Evolutionary conservation across 768 basidiomycete genomes (phyloP).

Genomic region (Boletus rubescentipes): DNA sequence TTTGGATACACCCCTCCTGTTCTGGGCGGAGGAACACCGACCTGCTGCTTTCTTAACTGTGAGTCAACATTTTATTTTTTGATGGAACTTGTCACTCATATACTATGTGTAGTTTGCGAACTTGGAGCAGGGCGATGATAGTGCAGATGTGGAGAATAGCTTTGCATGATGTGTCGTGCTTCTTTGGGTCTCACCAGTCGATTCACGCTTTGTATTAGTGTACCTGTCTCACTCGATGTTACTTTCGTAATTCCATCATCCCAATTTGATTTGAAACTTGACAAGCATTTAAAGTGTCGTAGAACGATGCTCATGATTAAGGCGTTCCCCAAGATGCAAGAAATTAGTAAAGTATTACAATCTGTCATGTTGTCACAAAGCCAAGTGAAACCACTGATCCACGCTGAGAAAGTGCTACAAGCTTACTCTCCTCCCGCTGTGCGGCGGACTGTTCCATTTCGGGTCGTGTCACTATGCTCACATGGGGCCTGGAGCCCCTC

Average conservation of each 20-base stretch:
- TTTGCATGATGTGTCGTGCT: constrained; percentile 60
- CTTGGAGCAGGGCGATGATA: constrained; percentile 88
- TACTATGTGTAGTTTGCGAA: constrained; percentile 67
- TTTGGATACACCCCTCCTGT: constrained; percentile 88
- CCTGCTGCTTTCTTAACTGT: constrained; percentile 93
- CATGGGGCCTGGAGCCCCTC: constrained; percentile 51
- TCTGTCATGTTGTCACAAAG: constrained; percentile 43
- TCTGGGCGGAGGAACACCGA: constrained; percentile 96
- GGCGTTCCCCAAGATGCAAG: constrained; percentile 11
- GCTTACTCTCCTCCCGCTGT: constrained; percentile 9
- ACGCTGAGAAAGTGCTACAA: constrained; percentile 44
- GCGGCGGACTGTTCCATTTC: constrained; percentile 14
- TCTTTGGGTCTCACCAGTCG: background rate
- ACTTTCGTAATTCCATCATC: background rate
- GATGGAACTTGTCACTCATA: background rate
- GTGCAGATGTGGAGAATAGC: constrained; percentile 93
- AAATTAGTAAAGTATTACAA: constrained; percentile 13
- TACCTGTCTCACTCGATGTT: constrained; percentile 7
- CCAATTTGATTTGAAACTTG: background rate
- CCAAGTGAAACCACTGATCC: constrained; percentile 57
- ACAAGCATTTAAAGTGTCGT: background rate
- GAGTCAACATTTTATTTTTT: constrained; percentile 32
- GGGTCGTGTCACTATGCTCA: constrained; percentile 15
- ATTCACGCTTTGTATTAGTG: constrained; percentile 15
- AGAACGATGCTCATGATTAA: background rate